Evolutionary conservation across 73 alveolate genomes (phyloP), one percentile per base, ranked within the genome.

Genomic region (Tetrahymena elliotti): DNA sequence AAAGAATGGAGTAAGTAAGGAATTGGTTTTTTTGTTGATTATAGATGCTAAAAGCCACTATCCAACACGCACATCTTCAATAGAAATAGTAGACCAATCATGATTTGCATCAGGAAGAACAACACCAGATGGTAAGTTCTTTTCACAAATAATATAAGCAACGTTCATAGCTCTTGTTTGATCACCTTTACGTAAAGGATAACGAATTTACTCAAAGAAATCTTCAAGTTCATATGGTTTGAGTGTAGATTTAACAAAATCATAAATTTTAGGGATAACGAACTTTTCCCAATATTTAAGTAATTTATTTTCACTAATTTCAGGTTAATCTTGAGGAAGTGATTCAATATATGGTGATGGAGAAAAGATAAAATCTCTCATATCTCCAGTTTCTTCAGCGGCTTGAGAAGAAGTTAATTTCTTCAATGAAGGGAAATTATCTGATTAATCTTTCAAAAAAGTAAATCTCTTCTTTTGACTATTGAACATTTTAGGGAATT

Each of bases 221-320:
- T 94, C 97, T 38, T 97, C 99, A 96, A 97, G 98, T 83, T 98
- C 99, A 97, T 97, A 96, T 0, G 97, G 96, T 53, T 95, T 95
- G 53, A 95, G 97, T 5, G 99, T 95, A 0, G 98, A 93, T 84
- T 97, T 95, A 37, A 98, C 99, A 96, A 96, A 98, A 82, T 98
- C 99, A 36, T 97, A 88, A 34, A 97, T 97, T 93, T 96, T 97
- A 27, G 99, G 98, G 38, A 98, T 94, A 12, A 98, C 96, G 93
- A 97, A 92, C 97, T 97, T 97, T 92, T 98, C 99, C 99, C 99
- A 98, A 94, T 98, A 97, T 84, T 97, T 96, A 12, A 98, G 96
- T 39, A 98, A 96, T 95, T 98, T 98, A 24, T 97, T 68, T 40
- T 97, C 97, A 47, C 97, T 97, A 31, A 94, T 95, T 22, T 95